Base-by-base conservation (phyloP, 1,139 yeast species). In the Barnettozyma hawaiiensis region DNA sequence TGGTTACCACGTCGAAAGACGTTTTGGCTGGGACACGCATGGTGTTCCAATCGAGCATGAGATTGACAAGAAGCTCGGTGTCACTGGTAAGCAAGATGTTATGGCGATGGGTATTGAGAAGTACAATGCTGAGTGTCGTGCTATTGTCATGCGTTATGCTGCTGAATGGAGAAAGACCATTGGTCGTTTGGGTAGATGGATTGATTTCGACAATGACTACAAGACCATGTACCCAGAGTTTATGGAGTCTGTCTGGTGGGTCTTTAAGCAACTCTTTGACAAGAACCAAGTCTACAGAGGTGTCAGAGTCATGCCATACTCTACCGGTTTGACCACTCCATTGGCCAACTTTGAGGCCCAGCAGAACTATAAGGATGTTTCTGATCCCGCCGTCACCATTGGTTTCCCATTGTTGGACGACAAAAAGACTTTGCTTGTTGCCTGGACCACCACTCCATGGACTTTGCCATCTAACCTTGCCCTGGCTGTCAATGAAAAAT, bases 371-470 rank as follows among this genome's bases (percentile, higher is more conserved):
- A 94, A 92, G 71, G 97, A 92, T 49, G 98, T 92, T 41, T 77
- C 81, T 50, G 99, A 92, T 63, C 99, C 99, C 18, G 96, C 97
- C 9, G 89, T 94, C 43, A 89, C 97, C 49, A 69, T 94, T 54
- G 95, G 89, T 21, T 94, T 92, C 74, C 89, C 89, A 50, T 71
- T 87, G 45, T 69, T 76, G 21, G 85, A 78, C 50, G 95, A 90
- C 58, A 86, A 85, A 51, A 78, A 84, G 58, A 86, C 96, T 44
- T 71, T 75, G 53, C 71, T 92, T 54, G 90, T 92, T 38, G 98
- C 97, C 15, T 92, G 99, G 99, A 92, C 99, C 36, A 92, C 99
- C 50, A 92, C 99, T 31, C 99, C 99, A 42, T 92, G 99, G 99
- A 94, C 99, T 40, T 74, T 92, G 61, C 98, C 98, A 37, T 85